These are phyloP conservation scores for Teratosphaeria epicoccoides DNA, from an alignment of 2,329 filamentous ascomycete species.

Conservation along the genomic window DNA sequence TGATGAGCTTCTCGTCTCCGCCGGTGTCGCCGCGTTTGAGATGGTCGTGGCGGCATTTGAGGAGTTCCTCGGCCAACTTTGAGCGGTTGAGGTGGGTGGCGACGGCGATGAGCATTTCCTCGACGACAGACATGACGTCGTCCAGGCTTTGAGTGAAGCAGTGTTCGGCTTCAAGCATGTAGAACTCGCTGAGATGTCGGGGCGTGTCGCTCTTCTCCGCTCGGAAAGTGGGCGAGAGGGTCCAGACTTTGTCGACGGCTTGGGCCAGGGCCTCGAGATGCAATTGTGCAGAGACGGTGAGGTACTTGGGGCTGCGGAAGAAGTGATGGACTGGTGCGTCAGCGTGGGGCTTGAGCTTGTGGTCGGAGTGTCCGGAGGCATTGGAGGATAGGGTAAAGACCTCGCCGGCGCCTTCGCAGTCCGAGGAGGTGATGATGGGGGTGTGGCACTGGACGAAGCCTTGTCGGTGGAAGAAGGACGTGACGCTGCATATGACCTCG, in stretches of 20 bases:
- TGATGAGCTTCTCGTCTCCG: slow-evolving; percentile 26
- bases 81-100: slow-evolving; percentile 41
- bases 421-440: slow-evolving; percentile 89
- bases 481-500: slow-evolving; percentile 61
- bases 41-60: slow-evolving; percentile 17
- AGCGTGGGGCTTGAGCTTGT: slow-evolving; percentile 30
- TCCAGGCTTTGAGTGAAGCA: slow-evolving; percentile 63
- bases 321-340: slow-evolving; percentile 43
- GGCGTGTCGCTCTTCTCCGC: slow-evolving; percentile 90
- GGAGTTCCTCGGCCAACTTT: slow-evolving; percentile 44
- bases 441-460: slow-evolving; percentile 78
- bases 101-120: slow-evolving; percentile 59
- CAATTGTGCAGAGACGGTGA: slow-evolving; percentile 89
- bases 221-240: slow-evolving; percentile 83
- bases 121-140: slow-evolving; percentile 66
- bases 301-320: slow-evolving; percentile 80
- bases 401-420: slow-evolving; percentile 93
- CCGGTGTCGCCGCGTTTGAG: slow-evolving; percentile 7
- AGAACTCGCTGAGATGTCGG: slow-evolving; percentile 91
- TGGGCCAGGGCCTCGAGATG: slow-evolving; percentile 89
- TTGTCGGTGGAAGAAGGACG: slow-evolving; percentile 60
- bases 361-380: slow-evolving; percentile 12
- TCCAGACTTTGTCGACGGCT: slow-evolving; percentile 83
- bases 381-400: slow-evolving; percentile 59
- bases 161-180: slow-evolving; percentile 93